Conservation (phyloP, 1,284 basidiomycete species). For the Marasmius sp. region DNA sequence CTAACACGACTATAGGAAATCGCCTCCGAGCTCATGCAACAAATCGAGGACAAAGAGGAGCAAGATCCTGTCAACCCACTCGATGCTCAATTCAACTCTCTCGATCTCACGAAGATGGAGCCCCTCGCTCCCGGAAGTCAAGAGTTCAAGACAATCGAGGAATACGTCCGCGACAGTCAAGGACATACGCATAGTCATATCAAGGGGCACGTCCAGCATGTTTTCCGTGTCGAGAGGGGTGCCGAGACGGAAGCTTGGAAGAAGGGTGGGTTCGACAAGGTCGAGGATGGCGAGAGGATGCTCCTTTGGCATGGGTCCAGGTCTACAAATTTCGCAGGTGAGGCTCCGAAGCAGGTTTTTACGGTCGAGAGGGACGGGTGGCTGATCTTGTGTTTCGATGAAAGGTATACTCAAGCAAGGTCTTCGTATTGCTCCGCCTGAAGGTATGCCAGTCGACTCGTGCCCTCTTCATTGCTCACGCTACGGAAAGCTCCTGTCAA, state of each 20-base stretch:
- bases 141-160: slow-evolving; percentile 51
- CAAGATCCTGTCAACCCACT: slow-evolving; percentile 55
- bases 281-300: slow-evolving; percentile 51
- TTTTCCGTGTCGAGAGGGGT: slow-evolving; percentile 60
- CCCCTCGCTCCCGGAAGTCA: slow-evolving; percentile 40
- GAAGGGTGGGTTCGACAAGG: slow-evolving; percentile 43
- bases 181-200: slow-evolving; percentile 51
- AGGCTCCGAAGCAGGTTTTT: slow-evolving; percentile 19
- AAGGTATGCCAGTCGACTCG: slow-evolving; percentile 37
- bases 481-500: slow-evolving; percentile 46
- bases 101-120: slow-evolving; percentile 53
- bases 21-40: slow-evolving; percentile 56
- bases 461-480: not conserved
- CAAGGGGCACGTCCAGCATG: slow-evolving; percentile 43
- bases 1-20: slow-evolving; percentile 41
- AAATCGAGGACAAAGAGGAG: slow-evolving; percentile 36
- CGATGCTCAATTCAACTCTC: slow-evolving; percentile 56
- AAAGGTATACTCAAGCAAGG: slow-evolving; percentile 64
- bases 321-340: slow-evolving; percentile 60
- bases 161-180: slow-evolving; percentile 57
- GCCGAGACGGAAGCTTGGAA: slow-evolving; percentile 53
- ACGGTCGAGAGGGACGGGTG: not conserved
- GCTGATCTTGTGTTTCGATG: not conserved
- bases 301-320: slow-evolving; percentile 67
- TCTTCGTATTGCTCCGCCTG: slow-evolving; percentile 66